Base-by-base conservation (phyloP, 2,329 filamentous ascomycete genomes). In the Talaromyces sp. region DNA sequence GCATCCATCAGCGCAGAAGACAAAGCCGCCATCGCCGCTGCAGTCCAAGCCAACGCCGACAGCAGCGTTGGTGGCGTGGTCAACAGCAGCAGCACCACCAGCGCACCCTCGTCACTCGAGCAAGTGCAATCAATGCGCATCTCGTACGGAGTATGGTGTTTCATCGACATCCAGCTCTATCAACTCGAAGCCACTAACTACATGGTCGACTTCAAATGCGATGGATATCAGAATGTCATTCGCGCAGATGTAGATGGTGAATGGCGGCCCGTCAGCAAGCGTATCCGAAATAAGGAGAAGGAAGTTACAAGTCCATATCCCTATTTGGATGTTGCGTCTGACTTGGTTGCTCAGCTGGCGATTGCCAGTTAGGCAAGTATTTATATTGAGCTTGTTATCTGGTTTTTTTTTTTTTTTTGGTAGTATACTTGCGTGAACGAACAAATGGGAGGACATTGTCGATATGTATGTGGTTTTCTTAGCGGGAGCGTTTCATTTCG, bases 151-250 rank as follows among this genome's bases (percentile, higher is more conserved):
- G 87, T 96, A n/a, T 93, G 90, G 73, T 89, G 98, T 71, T 95
- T 96, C 73, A 87, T 99, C 74, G 93, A 96, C 67, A 97, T 99
- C 66, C 95, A 97, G 75, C 88, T 97, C 58, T 97, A 97, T 77
- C 89, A 92, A 72, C 92, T 98, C 81, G 93, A 98, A 75, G 87
- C 88, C 63, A 89, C 91, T 61, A 93, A 95, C 67, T 98, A 93
- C 76, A 88, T 99, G 66, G 95, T 99, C 56, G 95, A 99, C 75
- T 99, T 99, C 82, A 98, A 97, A 75, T 98, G 93, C 75, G 93
- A 95, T 14, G 95, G 95, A 21, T 99, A 99, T 77, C 95, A 99
- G 79, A 91, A 95, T 61, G 88, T 93, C 56, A 86, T 88, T 67
- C 80, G 89, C 58, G 80, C 69, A 18, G 71, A 74, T 23, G 71